phyloP scores from a whole-genome alignment of 2,329 filamentous ascomycete genomes.

The Clonostachys rosea region DNA sequence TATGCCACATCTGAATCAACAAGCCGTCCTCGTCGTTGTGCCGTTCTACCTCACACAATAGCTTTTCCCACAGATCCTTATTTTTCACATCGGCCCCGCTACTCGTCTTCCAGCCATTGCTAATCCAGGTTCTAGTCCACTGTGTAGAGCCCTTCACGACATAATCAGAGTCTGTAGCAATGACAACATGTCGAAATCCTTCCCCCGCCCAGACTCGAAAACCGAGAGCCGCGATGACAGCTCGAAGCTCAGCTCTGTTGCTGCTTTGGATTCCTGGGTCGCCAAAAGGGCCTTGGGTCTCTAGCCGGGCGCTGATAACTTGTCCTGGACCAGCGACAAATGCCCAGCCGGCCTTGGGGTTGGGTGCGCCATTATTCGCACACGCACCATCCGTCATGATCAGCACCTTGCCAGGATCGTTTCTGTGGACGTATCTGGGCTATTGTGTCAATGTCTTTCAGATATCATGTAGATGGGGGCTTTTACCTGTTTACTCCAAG shows the following conservation, averaged over 20 bases:
- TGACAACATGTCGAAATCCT: constrained; percentile 32
- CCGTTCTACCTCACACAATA: constrained; percentile 29
- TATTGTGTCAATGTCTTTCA: not conserved
- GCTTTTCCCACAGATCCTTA: constrained; percentile 43
- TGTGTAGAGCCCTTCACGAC: constrained; percentile 38
- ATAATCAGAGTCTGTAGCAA: constrained; percentile 51
- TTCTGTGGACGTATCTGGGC: constrained; percentile 20
- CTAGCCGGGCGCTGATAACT: constrained; percentile 25
- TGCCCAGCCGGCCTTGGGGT: constrained; percentile 33
- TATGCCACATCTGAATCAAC: constrained; percentile 38
- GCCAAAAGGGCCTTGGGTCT: constrained; percentile 34
- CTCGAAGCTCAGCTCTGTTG: constrained; percentile 52
- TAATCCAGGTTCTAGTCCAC: constrained; percentile 35
- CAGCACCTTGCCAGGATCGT: constrained; percentile 22
- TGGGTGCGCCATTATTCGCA: constrained; percentile 28
- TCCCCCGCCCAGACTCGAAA: constrained; percentile 37
- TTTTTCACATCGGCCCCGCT: constrained; percentile 34
- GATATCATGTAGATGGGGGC: not conserved
- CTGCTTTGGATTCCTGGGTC: constrained; percentile 31
- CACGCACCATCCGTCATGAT: constrained; percentile 43
- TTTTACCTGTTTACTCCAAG: constrained; percentile 9
- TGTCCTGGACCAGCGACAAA: constrained; percentile 18
- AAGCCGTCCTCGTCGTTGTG: constrained; percentile 13
- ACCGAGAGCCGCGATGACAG: constrained; percentile 43
- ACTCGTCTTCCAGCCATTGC: constrained; percentile 35